Conservation (phyloP, 2,329 filamentous ascomycete species). For the Dactylellina parvicollis region DNA sequence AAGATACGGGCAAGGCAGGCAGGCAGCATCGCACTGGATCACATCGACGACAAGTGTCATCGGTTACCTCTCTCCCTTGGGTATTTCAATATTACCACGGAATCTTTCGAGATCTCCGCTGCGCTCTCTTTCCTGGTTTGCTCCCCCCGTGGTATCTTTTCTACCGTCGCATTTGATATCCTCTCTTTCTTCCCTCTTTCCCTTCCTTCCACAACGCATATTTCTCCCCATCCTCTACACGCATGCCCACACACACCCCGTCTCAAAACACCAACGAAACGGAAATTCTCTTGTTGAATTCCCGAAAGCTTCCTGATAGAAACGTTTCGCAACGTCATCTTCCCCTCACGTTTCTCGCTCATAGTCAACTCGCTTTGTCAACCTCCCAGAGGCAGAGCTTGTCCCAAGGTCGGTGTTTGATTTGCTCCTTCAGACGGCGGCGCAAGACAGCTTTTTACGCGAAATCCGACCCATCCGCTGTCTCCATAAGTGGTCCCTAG, state of each 20-base stretch:
- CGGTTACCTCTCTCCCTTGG: neutral
- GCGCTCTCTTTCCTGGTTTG: neutral
- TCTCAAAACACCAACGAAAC: neutral
- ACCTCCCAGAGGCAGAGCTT: too few species aligned
- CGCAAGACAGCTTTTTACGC: constrained; percentile 32
- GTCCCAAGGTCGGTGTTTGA: constrained; percentile 38
- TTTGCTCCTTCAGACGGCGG: constrained; percentile 45
- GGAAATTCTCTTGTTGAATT: neutral
- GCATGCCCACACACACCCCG: neutral
- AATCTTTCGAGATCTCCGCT: too few species aligned
- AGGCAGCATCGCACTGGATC: neutral
- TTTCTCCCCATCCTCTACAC: neutral
- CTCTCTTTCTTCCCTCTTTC: constrained; percentile 48
- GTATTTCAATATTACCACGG: constrained; percentile 2
- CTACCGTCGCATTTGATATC: constrained; percentile 17
- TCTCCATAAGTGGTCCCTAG: constrained; percentile 23
- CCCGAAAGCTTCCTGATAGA: too few species aligned
- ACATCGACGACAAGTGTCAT: neutral
- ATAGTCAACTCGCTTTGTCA: too few species aligned
- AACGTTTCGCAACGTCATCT: too few species aligned
- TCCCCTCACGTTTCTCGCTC: too few species aligned
- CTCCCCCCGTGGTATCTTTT: neutral
- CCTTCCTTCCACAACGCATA: constrained; percentile 48
- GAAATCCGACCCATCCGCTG: constrained; percentile 24
- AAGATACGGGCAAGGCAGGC: too few species aligned